phyloP scores from a whole-genome alignment of 1,284 basidiomycete genomes.

The Sutorius eximius region DNA sequence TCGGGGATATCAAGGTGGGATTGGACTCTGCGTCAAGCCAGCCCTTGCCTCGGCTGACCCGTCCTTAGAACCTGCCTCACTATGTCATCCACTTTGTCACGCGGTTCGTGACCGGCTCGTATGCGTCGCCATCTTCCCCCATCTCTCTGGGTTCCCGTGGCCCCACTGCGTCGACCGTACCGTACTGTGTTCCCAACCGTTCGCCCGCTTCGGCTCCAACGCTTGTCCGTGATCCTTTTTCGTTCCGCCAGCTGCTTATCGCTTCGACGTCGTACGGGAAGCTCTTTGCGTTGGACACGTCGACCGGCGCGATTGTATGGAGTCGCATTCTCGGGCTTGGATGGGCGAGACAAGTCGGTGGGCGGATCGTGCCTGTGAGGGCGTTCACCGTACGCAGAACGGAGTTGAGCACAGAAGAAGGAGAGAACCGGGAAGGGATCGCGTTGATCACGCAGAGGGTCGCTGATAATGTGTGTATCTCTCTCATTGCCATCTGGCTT shows the following conservation, averaged over 20 bases:
- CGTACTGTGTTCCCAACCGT: constrained; percentile 21
- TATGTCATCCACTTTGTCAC: constrained; percentile 68
- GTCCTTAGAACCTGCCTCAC: constrained; percentile 62
- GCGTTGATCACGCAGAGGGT: constrained; percentile 60
- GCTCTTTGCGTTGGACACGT: constrained; percentile 81
- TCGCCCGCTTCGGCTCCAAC: constrained; percentile 35
- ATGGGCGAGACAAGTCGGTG: constrained; percentile 58
- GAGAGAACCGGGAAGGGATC: constrained; percentile 41
- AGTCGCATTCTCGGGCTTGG: constrained; percentile 67
- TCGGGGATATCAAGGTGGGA: constrained; percentile 60
- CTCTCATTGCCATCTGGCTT: background rate
- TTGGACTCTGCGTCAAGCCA: background rate
- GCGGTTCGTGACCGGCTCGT: constrained; percentile 75
- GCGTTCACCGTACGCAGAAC: constrained; percentile 34
- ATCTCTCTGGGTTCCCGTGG: constrained; percentile 33
- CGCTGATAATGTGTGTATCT: constrained; percentile 57
- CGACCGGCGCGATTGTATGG: constrained; percentile 78
- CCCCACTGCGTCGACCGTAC: constrained; percentile 34
- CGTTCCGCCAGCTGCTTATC: constrained; percentile 84
- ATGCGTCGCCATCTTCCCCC: constrained; percentile 39
- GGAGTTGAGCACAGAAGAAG: background rate
- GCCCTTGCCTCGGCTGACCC: background rate
- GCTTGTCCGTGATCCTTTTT: constrained; percentile 77
- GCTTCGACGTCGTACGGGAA: constrained; percentile 74
- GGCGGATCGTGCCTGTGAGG: constrained; percentile 54